A percentile compares a stretch with the other conserved stretches of the same genome.
Evolutionary conservation across 2,329 filamentous ascomycete genomes (phyloP).

Genomic region (Phyllosticta paracitricarpa): DNA sequence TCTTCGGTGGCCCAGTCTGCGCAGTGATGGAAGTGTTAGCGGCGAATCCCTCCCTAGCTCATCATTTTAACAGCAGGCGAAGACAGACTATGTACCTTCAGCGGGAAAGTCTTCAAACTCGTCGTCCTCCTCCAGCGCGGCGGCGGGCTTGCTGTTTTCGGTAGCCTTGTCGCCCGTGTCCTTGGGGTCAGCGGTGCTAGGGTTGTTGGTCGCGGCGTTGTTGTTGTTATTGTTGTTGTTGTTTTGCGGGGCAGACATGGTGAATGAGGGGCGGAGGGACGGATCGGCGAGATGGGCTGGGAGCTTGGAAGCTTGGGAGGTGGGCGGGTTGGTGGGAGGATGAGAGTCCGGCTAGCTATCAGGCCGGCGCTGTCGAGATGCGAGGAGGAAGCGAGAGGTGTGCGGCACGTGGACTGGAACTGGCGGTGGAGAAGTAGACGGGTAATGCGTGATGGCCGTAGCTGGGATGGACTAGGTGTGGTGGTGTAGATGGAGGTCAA

Average conservation of each 20-base stretch:
- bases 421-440: not conserved
- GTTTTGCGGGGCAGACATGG: slow-evolving; percentile 40
- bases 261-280: not conserved
- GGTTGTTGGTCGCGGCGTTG: slow-evolving; percentile 29
- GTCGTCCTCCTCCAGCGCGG: slow-evolving; percentile 87
- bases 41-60: slow-evolving; percentile 10
- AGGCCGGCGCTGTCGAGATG: not conserved
- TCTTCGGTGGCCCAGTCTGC: slow-evolving; percentile 85
- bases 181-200: slow-evolving; percentile 23
- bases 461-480: not conserved
- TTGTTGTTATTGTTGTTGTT: slow-evolving; percentile 26
- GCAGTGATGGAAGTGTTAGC: not conserved
- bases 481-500: slow-evolving; percentile 10
- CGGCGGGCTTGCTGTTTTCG: slow-evolving; percentile 51
- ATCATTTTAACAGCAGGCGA: not conserved
- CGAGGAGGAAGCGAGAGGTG: not conserved
- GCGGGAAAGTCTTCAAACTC: slow-evolving; percentile 99
- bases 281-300: not conserved
- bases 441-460: slow-evolving; percentile 1
- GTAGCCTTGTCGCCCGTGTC: slow-evolving; percentile 38
- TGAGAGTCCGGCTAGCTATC: not conserved
- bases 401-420: not conserved
- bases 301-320: not conserved
- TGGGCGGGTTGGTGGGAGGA: not conserved
- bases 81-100: slow-evolving; percentile 53